Base-by-base conservation (phyloP, 306 rosid species). In the Argentina anserina region DNA sequence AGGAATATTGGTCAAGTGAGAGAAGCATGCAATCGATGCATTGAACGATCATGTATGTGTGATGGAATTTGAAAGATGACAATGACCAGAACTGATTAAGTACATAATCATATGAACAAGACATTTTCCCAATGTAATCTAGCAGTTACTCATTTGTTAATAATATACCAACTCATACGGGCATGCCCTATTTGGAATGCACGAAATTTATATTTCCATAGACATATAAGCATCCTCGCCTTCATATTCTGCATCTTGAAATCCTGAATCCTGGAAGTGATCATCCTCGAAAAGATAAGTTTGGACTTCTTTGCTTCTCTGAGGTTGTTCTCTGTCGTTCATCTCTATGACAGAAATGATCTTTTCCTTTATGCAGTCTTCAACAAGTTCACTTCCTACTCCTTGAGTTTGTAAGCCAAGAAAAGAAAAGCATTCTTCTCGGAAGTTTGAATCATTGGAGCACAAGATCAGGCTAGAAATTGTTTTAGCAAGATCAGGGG, bases 401-500 rank as follows among this genome's bases (percentile, higher is more conserved):
- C 73, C 88, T 43, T 75, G 86, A 74, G 83, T 76, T 72, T 81
- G 90, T 76, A 94, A 83, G 39, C 96, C 97, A 58, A 94, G 92
- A 78, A 91, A 87, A 59, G 95, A 86, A 34, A 85, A 82, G 72
- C 99, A 94, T 89, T 88, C 91, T 79, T 79, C 82, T 81, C 69
- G 86, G 82, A 91, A 94, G 72, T 81, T 80, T 45, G 72, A 66
- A 89, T 91, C 97, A 25, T 72, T 66, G 52, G 99, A 91, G 73
- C 90, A 81, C 77, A 84, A 65, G 74, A 94, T 84, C 73, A 91
- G 81, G 78, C 99, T 97, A 64, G 96, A 84, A 74, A 94, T 89
- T 53, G 95, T 74, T 84, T 83, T 86, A 21, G 97, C 96, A 13
- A 94, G 95, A 83, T 89, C 97, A 52, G 95, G 95, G 41, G 93